Evolutionary conservation across 495 filamentous ascomycete species (phyloP), one percentile per base, ranked within the genome.

Genomic region (Penicillium maclennaniae): DNA sequence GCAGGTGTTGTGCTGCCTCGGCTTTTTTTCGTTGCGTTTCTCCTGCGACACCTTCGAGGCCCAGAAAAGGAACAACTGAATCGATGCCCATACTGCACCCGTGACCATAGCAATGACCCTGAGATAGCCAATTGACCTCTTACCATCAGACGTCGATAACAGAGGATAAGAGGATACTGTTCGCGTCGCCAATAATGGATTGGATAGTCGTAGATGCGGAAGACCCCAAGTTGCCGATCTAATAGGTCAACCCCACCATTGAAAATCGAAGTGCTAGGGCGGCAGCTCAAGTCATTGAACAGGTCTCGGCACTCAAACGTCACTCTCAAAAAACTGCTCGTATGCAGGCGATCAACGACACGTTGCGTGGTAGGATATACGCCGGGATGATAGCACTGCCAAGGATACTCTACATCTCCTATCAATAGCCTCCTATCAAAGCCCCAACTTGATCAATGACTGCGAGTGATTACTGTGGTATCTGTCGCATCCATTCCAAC

Each of bases 201-300:
- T 74, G 62, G 27, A 75, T 76, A 0, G 71, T 75, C 0, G 67
- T 63, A 4, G 70, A 63, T 7, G 70, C 67, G 0, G 64, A 66
- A 4, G 71, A 69, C 6, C 60, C 67, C 12, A 72, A 56, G 38
- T 72, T 72, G 19, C 69, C 71, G 17, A 73, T 62, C 54, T 75
- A 67, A 43, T 72, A 73, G 14, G 61, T 69, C 34, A 71, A 21
- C 14, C 70, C 68, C 6, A 71, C 62, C 39, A 69, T 53, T 7
- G 73, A 51, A 1, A 64, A 54, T 26, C 72, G 69, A 10, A 75
- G 45, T 7, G 54, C 55, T 4, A 49, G 2, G 72, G 68, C 1
- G 61, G 63, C 5, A 75, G 47, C 47, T 71, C 70, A 10, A 73
- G 48, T 1, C 73, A 49, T 54, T 73, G 60, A 26, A 73, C 68